These are phyloP conservation scores for Globisporangium solare DNA, from an alignment of 352 stramenopile species.

Conservation along the genomic window DNA sequence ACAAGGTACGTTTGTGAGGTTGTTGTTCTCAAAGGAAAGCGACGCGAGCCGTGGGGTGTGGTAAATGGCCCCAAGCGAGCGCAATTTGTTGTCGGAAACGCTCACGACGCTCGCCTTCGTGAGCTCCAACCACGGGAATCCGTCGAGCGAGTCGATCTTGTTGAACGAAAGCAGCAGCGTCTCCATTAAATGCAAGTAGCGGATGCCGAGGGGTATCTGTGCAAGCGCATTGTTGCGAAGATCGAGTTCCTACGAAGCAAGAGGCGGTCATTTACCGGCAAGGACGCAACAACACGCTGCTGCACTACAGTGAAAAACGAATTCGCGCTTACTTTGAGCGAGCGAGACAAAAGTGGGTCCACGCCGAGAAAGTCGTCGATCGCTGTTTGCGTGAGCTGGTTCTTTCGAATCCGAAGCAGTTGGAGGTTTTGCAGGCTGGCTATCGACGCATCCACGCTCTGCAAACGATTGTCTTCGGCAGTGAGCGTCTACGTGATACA, in stretches of 20 bases:
- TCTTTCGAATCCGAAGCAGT: conserved; percentile 68
- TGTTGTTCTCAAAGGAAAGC: conserved; percentile 86
- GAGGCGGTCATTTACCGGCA: background rate
- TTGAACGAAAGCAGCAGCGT: conserved; percentile 72
- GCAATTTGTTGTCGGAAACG: conserved; percentile 75
- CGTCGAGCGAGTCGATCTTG: conserved; percentile 60
- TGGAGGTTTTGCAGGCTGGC: conserved; percentile 42
- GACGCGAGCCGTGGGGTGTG: conserved; percentile 49
- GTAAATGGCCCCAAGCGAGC: conserved; percentile 60
- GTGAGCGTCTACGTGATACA: conserved; percentile 38
- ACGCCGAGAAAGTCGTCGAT: conserved; percentile 38
- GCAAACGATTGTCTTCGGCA: conserved; percentile 60
- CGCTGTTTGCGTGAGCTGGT: conserved; percentile 44
- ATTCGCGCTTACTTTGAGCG: conserved; percentile 24
- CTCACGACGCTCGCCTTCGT: conserved; percentile 49
- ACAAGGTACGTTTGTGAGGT: conserved; percentile 48
- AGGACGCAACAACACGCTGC: too few relatives aligned
- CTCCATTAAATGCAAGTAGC: conserved; percentile 37
- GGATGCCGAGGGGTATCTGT: conserved; percentile 33
- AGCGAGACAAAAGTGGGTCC: conserved; percentile 12
- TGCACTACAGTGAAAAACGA: background rate
- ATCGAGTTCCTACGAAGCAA: conserved; percentile 55
- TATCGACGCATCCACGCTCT: conserved; percentile 39
- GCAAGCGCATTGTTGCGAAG: conserved; percentile 63
- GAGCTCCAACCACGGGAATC: conserved; percentile 52